Conservation (phyloP, 1,284 basidiomycete genomes). For the Moesziomyces antarcticus region DNA sequence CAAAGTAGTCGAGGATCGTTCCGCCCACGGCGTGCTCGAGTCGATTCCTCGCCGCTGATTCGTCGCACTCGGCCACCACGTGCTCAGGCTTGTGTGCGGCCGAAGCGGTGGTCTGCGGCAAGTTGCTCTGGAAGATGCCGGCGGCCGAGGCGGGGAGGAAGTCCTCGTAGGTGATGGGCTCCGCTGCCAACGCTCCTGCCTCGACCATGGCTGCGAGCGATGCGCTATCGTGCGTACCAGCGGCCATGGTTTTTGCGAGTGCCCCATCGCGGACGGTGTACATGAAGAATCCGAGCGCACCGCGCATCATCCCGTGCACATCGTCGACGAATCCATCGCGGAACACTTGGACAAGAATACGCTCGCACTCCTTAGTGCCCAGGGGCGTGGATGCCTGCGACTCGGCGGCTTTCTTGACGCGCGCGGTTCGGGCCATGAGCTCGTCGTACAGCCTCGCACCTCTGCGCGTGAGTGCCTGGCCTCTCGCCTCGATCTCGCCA, state of each 20-base stretch:
- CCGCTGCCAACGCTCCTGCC: slow-evolving; percentile 59
- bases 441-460: slow-evolving; percentile 53
- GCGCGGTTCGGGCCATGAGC: slow-evolving; percentile 53
- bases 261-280: slow-evolving; percentile 25
- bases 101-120: slow-evolving; percentile 13
- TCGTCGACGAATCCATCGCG: slow-evolving; percentile 66
- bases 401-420: slow-evolving; percentile 50
- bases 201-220: slow-evolving; percentile 55
- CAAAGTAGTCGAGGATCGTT: slow-evolving; percentile 38
- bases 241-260: slow-evolving; percentile 13
- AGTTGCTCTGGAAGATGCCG: slow-evolving; percentile 70
- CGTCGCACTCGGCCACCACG: background rate
- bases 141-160: slow-evolving; percentile 70
- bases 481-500: slow-evolving; percentile 70
- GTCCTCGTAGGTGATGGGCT: slow-evolving; percentile 70
- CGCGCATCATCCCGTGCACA: slow-evolving; percentile 62
- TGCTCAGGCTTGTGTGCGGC: background rate
- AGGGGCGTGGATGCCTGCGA: background rate
- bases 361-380: slow-evolving; percentile 41
- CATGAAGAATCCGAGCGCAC: slow-evolving; percentile 56
- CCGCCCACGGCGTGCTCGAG: slow-evolving; percentile 35
- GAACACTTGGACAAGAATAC: slow-evolving; percentile 51
- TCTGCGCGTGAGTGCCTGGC: slow-evolving; percentile 68
- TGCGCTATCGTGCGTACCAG: background rate
- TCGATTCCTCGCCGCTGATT: slow-evolving; percentile 2